Conservation (phyloP, 192 early-diverging fungal genomes). For the Backusella westeae region DNA sequence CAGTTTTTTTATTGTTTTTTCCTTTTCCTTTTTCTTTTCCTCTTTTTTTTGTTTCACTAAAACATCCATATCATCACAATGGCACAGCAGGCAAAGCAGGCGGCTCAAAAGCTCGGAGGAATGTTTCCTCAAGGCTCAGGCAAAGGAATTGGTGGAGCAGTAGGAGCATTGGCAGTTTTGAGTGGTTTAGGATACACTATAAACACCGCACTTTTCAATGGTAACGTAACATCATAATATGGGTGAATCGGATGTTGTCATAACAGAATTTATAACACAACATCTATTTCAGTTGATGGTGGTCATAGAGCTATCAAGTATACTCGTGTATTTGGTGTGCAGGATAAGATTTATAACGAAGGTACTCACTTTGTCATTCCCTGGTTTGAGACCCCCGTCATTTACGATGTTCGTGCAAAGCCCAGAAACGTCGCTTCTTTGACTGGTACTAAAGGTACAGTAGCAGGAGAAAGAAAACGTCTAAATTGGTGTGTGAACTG, state of each 20-base stretch:
- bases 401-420: constrained; percentile 98
- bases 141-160: constrained; percentile 52
- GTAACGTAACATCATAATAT: constrained; percentile 40
- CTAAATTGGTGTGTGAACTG: neutral
- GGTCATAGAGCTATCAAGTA: constrained; percentile 99
- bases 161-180: constrained; percentile 63
- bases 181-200: constrained; percentile 72
- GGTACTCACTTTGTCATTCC: constrained; percentile 96
- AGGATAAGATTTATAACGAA: constrained; percentile 84
- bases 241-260: neutral
- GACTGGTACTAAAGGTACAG: constrained; percentile 92
- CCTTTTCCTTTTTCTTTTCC: neutral
- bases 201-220: constrained; percentile 90
- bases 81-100: constrained; percentile 59
- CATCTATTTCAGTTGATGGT: constrained; percentile 76
- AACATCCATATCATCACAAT: constrained; percentile 15
- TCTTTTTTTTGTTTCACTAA: neutral
- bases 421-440: constrained; percentile 96
- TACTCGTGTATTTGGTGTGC: constrained; percentile 84
- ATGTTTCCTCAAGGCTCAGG: constrained; percentile 59
- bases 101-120: constrained; percentile 58
- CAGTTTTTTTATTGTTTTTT: too few relatives aligned
- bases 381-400: constrained; percentile 92
- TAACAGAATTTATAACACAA: neutral
- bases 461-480: neutral